Conservation (phyloP, 2,329 filamentous ascomycete genomes). For the Taxawa tesnikishii region DNA sequence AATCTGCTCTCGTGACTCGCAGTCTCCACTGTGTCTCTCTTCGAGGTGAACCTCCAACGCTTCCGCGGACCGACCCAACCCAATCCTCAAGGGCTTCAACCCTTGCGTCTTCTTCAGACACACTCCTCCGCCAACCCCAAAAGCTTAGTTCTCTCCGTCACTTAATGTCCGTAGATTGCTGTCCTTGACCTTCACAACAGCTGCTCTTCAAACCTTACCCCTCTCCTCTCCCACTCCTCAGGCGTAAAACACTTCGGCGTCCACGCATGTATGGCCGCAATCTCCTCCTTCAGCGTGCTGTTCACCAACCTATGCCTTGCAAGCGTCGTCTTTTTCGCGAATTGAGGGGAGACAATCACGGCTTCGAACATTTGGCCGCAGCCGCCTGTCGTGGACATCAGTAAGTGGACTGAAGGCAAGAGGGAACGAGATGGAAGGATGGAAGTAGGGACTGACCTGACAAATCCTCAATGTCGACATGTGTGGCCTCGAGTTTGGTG, state of each 20-base stretch:
- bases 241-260: constrained; percentile 88
- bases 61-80: too few relatives aligned
- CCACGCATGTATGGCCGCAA: constrained; percentile 87
- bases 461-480: constrained; percentile 85
- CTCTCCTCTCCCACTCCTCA: constrained; percentile 72
- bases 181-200: too few relatives aligned
- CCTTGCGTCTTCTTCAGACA: too few relatives aligned
- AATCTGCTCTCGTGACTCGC: too few relatives aligned
- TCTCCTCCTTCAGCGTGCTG: constrained; percentile 69
- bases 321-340: constrained; percentile 50
- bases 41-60: too few relatives aligned
- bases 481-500: constrained; percentile 56
- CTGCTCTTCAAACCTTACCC: constrained; percentile 7
- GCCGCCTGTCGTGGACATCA: constrained; percentile 37
- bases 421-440: background rate
- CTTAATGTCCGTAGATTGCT: too few relatives aligned
- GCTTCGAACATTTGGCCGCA: constrained; percentile 61
- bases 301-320: constrained; percentile 83
- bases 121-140: too few relatives aligned
- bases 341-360: constrained; percentile 47
- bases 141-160: too few relatives aligned
- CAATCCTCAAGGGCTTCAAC: too few relatives aligned
- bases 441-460: constrained; percentile 52
- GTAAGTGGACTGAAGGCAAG: background rate
- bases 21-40: too few relatives aligned